Evolutionary conservation across 106 monocot genomes (phyloP).

Genomic region (Dendrobium officinale): DNA sequence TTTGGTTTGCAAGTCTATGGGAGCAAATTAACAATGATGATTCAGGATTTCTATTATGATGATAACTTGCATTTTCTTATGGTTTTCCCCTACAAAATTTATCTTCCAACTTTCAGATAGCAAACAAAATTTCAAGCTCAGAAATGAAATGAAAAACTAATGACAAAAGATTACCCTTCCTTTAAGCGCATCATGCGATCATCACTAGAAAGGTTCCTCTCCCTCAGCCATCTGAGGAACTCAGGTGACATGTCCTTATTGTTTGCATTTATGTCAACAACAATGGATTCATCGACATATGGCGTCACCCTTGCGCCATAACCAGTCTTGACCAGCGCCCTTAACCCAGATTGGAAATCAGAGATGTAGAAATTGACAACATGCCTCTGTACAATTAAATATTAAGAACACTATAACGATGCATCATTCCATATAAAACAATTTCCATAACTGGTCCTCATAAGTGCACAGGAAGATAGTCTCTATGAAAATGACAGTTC

Average conservation of each 20-base stretch:
- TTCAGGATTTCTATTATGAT: not conserved
- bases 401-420: not conserved
- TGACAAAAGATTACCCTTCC: constrained; percentile 51
- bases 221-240: constrained; percentile 55
- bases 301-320: constrained; percentile 64
- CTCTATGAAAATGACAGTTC: not conserved
- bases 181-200: constrained; percentile 66
- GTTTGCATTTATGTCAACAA: constrained; percentile 40
- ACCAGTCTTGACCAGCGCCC: constrained; percentile 74
- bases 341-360: constrained; percentile 70
- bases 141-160: too few species aligned
- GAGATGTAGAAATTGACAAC: constrained; percentile 82
- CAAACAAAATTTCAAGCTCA: not conserved
- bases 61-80: not conserved
- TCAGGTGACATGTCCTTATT: constrained; percentile 68
- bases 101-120: not conserved
- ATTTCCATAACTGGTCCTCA: not conserved
- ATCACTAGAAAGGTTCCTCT: constrained; percentile 68
- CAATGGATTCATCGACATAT: constrained; percentile 60
- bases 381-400: constrained; percentile 51
- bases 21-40: too few species aligned
- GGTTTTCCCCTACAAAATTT: too few species aligned
- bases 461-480: too few species aligned
- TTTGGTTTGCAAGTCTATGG: too few species aligned
- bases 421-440: not conserved